Evolutionary conservation across 2,329 filamentous ascomycete genomes (phyloP).

Genomic region (Celoporthe dispersa): DNA sequence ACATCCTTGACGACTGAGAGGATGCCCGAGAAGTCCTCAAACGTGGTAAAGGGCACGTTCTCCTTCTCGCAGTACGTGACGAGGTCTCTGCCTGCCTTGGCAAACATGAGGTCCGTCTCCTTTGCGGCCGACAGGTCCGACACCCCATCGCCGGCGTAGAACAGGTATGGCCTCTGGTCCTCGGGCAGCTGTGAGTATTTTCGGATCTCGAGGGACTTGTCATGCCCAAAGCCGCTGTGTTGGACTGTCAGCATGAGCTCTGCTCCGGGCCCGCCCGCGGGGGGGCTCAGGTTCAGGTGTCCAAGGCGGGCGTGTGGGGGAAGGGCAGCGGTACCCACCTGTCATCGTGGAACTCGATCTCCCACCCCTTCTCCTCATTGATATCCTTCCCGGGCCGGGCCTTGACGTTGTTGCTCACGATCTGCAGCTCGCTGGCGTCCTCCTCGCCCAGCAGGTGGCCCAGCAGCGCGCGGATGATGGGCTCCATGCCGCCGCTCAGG

Average conservation of each 20-base stretch:
- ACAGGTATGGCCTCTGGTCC: constrained; percentile 75
- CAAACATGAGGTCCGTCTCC: constrained; percentile 92
- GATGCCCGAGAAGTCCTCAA: constrained; percentile 83
- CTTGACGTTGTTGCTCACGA: constrained; percentile 84
- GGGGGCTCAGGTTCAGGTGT: neutral
- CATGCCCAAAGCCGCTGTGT: constrained; percentile 82
- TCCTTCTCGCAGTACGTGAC: constrained; percentile 85
- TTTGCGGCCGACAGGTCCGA: constrained; percentile 89
- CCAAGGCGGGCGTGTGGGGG: neutral
- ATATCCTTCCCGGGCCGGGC: constrained; percentile 69
- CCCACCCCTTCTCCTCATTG: constrained; percentile 82
- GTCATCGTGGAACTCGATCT: constrained; percentile 86
- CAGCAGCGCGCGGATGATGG: constrained; percentile 84
- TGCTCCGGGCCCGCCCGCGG: no score
- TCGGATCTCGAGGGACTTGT: constrained; percentile 90
- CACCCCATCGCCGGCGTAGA: constrained; percentile 95
- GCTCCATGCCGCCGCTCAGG: constrained; percentile 89
- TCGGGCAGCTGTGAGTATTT: constrained; percentile 78
- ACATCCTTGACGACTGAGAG: constrained; percentile 77
- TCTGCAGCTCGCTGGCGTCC: constrained; percentile 77
- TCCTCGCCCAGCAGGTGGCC: constrained; percentile 78
- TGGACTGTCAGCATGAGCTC: neutral
- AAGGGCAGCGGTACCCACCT: constrained; percentile 52
- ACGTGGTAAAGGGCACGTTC: constrained; percentile 84
- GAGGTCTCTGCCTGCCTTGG: constrained; percentile 88